A percentile compares a stretch with the other conserved stretches of the same genome.
phyloP scores from a whole-genome alignment of 1,139 yeast genomes.

The Sugiyamaella xylanicola region DNA sequence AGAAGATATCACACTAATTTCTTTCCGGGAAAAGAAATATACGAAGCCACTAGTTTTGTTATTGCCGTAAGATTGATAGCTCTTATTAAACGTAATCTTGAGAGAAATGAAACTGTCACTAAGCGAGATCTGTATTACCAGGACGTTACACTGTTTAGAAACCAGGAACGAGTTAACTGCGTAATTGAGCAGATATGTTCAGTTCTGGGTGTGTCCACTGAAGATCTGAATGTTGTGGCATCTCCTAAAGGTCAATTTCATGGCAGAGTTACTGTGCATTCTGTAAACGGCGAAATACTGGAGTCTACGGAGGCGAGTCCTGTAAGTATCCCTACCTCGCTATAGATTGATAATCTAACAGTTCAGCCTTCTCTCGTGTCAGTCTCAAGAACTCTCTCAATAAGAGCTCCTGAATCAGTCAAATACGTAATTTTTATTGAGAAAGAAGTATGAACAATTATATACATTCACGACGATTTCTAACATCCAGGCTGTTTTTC shows the following conservation, averaged over 20 bases:
- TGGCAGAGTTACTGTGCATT: conserved; percentile 44
- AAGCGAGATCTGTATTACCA: conserved; percentile 67
- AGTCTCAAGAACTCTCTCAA: conserved; percentile 28
- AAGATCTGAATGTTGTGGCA: conserved; percentile 52
- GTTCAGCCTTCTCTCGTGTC: conserved; percentile 30
- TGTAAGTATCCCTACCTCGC: no score
- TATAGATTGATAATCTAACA: conserved; percentile 1
- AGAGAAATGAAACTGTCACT: conserved; percentile 41
- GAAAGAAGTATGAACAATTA: conserved; percentile 52
- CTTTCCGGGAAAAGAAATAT: conserved; percentile 17
- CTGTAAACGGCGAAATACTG: conserved; percentile 25
- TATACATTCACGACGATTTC: neutral
- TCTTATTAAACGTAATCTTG: conserved; percentile 25
- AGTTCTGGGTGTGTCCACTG: conserved; percentile 10
- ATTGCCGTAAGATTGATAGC: conserved; percentile 24
- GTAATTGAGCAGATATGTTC: conserved; percentile 36
- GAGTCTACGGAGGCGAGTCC: conserved; percentile 29
- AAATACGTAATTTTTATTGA: conserved; percentile 58
- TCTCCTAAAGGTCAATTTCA: conserved; percentile 65
- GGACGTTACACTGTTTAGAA: conserved; percentile 57
- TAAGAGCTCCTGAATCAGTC: conserved; percentile 26
- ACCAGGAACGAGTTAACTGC: conserved; percentile 51
- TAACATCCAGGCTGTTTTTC: conserved; percentile 36
- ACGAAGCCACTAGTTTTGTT: conserved; percentile 12
- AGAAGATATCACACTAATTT: neutral